Percentiles rank a stretch among this genome's conserved stretches.
These are phyloP conservation scores for Hyphodiscus sp. DNA, from an alignment of 2,329 filamentous ascomycete species.

Conservation along the genomic window DNA sequence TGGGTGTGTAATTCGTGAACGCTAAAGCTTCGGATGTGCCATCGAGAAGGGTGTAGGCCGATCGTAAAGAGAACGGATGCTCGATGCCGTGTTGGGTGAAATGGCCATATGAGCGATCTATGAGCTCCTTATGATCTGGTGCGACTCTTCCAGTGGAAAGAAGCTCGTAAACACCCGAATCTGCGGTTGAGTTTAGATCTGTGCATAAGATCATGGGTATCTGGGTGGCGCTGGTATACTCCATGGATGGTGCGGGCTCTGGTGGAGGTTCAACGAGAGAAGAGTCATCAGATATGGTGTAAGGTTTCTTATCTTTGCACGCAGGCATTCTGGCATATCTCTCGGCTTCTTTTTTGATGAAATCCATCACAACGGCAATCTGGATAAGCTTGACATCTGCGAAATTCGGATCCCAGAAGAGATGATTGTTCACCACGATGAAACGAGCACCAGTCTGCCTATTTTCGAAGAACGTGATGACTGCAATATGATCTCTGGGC, in stretches of 20 bases:
- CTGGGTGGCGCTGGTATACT: constrained; percentile 79
- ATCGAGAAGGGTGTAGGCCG: constrained; percentile 76
- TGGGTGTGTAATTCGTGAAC: constrained; percentile 95
- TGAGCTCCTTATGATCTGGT: constrained; percentile 74
- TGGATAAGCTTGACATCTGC: constrained; percentile 96
- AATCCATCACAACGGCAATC: constrained; percentile 90
- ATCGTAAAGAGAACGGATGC: constrained; percentile 90
- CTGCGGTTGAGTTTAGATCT: constrained; percentile 87
- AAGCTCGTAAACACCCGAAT: constrained; percentile 87
- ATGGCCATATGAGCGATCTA: constrained; percentile 79
- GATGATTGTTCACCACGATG: constrained; percentile 88
- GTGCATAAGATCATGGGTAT: constrained; percentile 89
- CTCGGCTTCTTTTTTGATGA: constrained; percentile 78
- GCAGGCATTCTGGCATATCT: constrained; percentile 75
- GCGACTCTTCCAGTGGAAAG: constrained; percentile 73
- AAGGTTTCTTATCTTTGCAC: constrained; percentile 66
- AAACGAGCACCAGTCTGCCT: constrained; percentile 81
- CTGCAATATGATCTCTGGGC: constrained; percentile 95
- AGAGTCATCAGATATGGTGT: constrained; percentile 33
- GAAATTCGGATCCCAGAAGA: constrained; percentile 88
- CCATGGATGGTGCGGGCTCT: constrained; percentile 72
- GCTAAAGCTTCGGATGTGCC: constrained; percentile 77
- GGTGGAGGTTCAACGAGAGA: constrained; percentile 47
- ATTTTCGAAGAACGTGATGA: constrained; percentile 89
- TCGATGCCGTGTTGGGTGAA: constrained; percentile 89